phyloP scores from a whole-genome alignment of 768 basidiomycete genomes.

The Boletales sp. region DNA sequence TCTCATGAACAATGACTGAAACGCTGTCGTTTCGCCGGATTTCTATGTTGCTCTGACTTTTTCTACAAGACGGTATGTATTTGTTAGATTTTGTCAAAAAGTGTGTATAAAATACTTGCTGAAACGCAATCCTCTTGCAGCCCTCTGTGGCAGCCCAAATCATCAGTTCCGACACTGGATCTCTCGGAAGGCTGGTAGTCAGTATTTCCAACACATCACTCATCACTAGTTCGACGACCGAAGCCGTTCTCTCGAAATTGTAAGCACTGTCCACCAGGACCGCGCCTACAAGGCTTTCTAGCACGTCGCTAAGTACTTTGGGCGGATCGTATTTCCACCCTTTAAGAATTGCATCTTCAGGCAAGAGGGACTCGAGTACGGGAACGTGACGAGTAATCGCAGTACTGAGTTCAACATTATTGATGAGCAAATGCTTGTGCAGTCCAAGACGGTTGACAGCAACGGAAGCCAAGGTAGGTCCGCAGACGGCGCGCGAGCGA shows the following conservation, averaged over 20 bases:
- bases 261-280: conserved; percentile 78
- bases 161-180: conserved; percentile 72
- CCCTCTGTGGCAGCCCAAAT: conserved; percentile 60
- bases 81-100: conserved; percentile 1
- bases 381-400: conserved; percentile 63
- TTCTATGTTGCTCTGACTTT: conserved; percentile 42
- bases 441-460: conserved; percentile 62
- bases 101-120: conserved; percentile 33
- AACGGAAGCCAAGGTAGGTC: conserved; percentile 65
- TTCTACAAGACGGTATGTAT: conserved; percentile 24
- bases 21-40: conserved; percentile 48
- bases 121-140: conserved; percentile 49
- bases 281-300: conserved; percentile 84
- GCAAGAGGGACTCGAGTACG: conserved; percentile 51
- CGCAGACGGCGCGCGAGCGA: conserved; percentile 68
- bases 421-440: conserved; percentile 68
- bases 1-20: conserved; percentile 57
- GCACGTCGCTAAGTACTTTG: conserved; percentile 78
- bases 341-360: conserved; percentile 57
- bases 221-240: conserved; percentile 62
- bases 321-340: conserved; percentile 86
- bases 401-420: conserved; percentile 61
- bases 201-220: conserved; percentile 60
- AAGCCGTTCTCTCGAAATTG: conserved; percentile 63
- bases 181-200: conserved; percentile 54